Evolutionary conservation across 495 filamentous ascomycete genomes (phyloP), one percentile per base, ranked within the genome.

Genomic region (Penicillium daleae): DNA sequence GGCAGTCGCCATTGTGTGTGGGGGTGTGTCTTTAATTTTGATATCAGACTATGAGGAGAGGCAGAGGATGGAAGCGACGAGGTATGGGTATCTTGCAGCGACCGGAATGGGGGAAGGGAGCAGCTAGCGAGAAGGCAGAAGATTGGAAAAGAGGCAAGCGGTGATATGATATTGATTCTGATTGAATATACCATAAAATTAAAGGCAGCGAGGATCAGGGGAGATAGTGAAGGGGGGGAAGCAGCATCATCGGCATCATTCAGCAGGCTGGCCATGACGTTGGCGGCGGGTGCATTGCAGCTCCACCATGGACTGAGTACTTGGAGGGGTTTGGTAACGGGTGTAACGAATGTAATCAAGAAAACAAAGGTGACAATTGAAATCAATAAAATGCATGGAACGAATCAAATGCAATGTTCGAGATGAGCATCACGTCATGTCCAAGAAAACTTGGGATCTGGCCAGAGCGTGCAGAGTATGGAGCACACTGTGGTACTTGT

Each of bases 1-100:
- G 59, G 68, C 72, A 56, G 76, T 79, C 3, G 77, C 76, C 74
- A 79, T 79, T 55, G n/a, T 73, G 63, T 55, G 33, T 52, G 6
- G n/a, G 44, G 5, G 51, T 51, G 59, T 19, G 21, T 60, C 49
- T 27, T 27, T 52, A 31, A 2, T 21, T 27, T 31, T 26, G n/a
- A 52, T n/a, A 32, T 0, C n/a, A n/a, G 29, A 24, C 42, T 46
- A 46, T 46, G 27, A 52, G 15, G 27, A 29, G 5, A 52, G 26
- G 24, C 27, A 24, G 49, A 6, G 39, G 32, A 29, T 21, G 40
- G 50, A 24, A 46, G 52, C 46, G 54, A 60, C 22, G 26, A 29
- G 13, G 44, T 33, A 49, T 29, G 42, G 54, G 13, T 48, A 33
- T 35, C 35, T 29, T 29, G 46, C n/a, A 39, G 59, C 29, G 53